Percentiles rank a stretch among this genome's conserved stretches.
Evolutionary conservation across 768 basidiomycete genomes (phyloP).

Genomic region (Pleurotus citrinopileatus): DNA sequence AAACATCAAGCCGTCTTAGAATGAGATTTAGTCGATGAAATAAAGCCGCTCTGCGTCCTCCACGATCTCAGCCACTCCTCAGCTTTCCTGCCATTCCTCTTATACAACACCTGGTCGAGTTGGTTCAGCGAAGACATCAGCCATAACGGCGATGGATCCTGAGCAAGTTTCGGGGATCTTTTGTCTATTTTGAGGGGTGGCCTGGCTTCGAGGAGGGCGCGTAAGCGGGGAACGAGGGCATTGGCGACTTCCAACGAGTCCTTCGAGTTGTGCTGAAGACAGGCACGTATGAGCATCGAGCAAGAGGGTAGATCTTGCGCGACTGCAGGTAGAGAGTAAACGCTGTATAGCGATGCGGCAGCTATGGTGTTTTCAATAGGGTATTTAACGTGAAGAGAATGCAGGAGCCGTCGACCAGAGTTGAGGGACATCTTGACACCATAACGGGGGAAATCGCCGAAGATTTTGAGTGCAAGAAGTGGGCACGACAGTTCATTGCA

Average conservation of each 20-base stretch:
- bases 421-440: conserved; percentile 47
- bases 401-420: conserved; percentile 55
- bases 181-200: background rate
- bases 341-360: conserved; percentile 49
- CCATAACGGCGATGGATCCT: conserved; percentile 5
- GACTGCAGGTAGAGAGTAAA: conserved; percentile 52
- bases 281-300: conserved; percentile 55
- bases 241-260: conserved; percentile 37
- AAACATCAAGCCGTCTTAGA: too few relatives aligned
- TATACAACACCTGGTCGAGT: conserved; percentile 5
- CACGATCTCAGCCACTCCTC: conserved; percentile 32
- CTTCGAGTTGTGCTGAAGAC: conserved; percentile 39
- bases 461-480: conserved; percentile 54
- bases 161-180: background rate
- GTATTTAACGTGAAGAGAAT: conserved; percentile 46
- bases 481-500: conserved; percentile 58
- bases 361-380: conserved; percentile 48
- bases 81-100: conserved; percentile 16
- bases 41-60: conserved; percentile 24
- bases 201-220: conserved; percentile 21
- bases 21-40: conserved; percentile 7
- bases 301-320: conserved; percentile 55
- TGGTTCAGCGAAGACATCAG: conserved; percentile 4
- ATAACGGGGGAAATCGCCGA: conserved; percentile 62
- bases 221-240: conserved; percentile 39